phyloP scores from a whole-genome alignment of 352 stramenopile genomes.

The Phytophthora ohioensis region DNA sequence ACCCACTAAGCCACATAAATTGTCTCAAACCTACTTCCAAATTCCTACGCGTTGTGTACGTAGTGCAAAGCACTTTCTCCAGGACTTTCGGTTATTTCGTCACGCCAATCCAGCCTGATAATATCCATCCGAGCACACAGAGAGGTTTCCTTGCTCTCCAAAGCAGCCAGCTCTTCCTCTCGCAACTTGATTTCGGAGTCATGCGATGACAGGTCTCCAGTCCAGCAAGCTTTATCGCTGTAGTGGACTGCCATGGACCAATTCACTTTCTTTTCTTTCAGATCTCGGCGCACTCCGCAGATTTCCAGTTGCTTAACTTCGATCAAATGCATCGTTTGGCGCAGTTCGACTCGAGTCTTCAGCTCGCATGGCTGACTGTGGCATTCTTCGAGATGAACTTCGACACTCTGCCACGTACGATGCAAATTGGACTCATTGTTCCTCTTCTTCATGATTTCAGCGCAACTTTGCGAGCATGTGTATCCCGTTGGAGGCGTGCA shows the following conservation, averaged over 20 bases:
- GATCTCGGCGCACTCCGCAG: background rate
- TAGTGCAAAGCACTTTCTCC: constrained; percentile 2
- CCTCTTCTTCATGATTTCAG: background rate
- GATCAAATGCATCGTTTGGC: background rate
- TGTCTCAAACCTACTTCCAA: too few species aligned
- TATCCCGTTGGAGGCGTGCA: constrained; percentile 10
- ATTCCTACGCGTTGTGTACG: constrained; percentile 2
- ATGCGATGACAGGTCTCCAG: background rate
- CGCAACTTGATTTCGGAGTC: background rate
- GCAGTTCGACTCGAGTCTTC: constrained; percentile 8
- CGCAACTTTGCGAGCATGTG: constrained; percentile 8
- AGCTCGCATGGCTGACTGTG: constrained; percentile 10
- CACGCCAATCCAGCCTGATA: constrained; percentile 26
- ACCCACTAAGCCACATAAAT: background rate
- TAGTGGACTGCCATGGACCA: background rate
- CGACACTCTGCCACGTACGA: constrained; percentile 1
- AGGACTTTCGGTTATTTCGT: constrained; percentile 3
- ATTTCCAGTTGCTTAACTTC: constrained; percentile 24
- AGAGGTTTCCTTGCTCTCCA: background rate
- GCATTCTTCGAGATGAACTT: constrained; percentile 9
- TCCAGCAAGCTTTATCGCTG: background rate
- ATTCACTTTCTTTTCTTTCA: constrained; percentile 8
- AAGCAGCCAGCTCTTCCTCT: background rate
- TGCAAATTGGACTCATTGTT: background rate
- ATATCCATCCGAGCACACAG: constrained; percentile 22